phyloP scores from a whole-genome alignment of 2,329 filamentous ascomycete genomes.

The Botrytis elliptica region DNA sequence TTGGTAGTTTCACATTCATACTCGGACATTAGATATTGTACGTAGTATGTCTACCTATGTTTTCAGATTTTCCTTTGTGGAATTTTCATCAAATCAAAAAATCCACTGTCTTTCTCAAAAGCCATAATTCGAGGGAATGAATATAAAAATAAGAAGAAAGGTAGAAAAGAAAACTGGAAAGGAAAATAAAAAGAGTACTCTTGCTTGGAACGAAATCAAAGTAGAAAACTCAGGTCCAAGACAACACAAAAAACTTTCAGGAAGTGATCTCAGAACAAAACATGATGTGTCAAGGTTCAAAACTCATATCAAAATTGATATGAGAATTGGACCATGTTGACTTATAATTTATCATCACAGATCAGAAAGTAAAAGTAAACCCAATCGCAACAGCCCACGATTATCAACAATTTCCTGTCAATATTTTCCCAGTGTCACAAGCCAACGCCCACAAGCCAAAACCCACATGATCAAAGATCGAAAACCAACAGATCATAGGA shows the following conservation, averaged over 20 bases:
- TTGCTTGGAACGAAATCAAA: neutral
- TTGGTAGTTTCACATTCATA: neutral
- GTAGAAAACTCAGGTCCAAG: neutral
- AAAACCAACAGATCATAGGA: neutral
- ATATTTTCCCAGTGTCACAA: too few relatives aligned
- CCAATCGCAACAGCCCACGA: neutral
- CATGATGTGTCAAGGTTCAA: neutral
- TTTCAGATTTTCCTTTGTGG: neutral
- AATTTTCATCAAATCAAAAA: neutral
- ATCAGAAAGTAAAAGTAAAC: neutral
- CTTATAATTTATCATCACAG: neutral
- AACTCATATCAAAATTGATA: neutral
- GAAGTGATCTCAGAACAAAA: constrained; percentile 2
- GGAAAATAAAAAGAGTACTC: neutral
- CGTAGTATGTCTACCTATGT: too few relatives aligned
- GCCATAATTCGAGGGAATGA: too few relatives aligned
- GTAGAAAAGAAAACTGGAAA: neutral
- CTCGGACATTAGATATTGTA: neutral
- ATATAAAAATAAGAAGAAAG: neutral
- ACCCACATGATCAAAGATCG: neutral
- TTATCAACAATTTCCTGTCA: neutral
- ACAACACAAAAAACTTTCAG: neutral
- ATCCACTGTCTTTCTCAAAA: too few relatives aligned
- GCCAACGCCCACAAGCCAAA: neutral
- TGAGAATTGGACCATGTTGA: neutral